Evolutionary conservation across 2,329 filamentous ascomycete species (phyloP).

Genomic region (Sporothrix luriei): DNA sequence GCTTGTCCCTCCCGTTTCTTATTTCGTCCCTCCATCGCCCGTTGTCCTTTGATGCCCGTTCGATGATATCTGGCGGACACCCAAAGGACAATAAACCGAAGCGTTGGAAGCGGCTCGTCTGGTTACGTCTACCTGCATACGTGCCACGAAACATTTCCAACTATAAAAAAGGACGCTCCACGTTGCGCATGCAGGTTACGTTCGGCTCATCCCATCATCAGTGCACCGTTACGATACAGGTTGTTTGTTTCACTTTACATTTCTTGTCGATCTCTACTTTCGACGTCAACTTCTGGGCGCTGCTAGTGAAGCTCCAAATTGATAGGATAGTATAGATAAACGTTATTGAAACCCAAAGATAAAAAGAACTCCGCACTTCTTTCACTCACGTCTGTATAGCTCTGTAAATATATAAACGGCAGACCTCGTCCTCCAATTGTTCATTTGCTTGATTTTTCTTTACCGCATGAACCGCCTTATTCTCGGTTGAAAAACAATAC

Average conservation of each 20-base stretch:
- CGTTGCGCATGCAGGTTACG: slow-evolving; percentile 6
- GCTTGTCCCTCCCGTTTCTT: background rate
- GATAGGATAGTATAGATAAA: background rate
- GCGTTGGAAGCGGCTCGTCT: slow-evolving; percentile 19
- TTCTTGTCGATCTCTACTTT: background rate
- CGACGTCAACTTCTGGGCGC: background rate
- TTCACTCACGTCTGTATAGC: slow-evolving; percentile 9
- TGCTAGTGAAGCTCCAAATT: background rate
- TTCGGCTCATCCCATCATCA: slow-evolving; percentile 12
- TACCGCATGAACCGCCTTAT: slow-evolving; percentile 13
- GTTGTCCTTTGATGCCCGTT: background rate
- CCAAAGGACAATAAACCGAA: slow-evolving; percentile 14
- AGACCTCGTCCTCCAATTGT: background rate
- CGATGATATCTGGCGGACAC: slow-evolving; percentile 3
- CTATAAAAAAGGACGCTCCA: background rate
- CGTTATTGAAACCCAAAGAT: background rate
- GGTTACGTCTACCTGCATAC: slow-evolving; percentile 6
- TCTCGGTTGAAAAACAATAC: background rate
- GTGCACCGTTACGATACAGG: background rate
- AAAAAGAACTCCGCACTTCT: background rate
- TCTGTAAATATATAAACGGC: slow-evolving; percentile 5
- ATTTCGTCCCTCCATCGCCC: background rate
- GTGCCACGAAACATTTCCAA: background rate
- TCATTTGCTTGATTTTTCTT: background rate
- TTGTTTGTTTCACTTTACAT: background rate